Conservation (phyloP, 805 yeast species). For the Clavispora fructus region DNA sequence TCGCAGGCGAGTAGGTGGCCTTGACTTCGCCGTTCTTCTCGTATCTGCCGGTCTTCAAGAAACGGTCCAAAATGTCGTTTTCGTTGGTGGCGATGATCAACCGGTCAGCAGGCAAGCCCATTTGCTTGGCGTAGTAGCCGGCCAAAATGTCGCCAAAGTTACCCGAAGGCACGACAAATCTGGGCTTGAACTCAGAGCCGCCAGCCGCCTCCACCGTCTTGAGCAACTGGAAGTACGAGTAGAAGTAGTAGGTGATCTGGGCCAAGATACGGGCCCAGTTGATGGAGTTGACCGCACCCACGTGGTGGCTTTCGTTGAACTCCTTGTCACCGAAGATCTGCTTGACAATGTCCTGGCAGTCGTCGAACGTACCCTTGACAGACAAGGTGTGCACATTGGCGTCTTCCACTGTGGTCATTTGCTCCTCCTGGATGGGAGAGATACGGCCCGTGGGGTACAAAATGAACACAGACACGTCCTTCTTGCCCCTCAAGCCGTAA, state of each 20-base stretch:
- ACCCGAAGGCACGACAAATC: slow-evolving; percentile 95
- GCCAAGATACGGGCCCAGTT: slow-evolving; percentile 99
- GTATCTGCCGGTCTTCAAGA: slow-evolving; percentile 79
- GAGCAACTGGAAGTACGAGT: slow-evolving; percentile 74
- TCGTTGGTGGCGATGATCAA: slow-evolving; percentile 93
- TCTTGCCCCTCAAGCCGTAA: slow-evolving; percentile 93
- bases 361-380: slow-evolving; percentile 95
- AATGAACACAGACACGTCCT: slow-evolving; percentile 96
- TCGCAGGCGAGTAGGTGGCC: slow-evolving; percentile 93
- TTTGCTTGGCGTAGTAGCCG: slow-evolving; percentile 87
- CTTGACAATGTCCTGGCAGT: slow-evolving; percentile 96
- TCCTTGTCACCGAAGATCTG: slow-evolving; percentile 84
- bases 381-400: slow-evolving; percentile 90
- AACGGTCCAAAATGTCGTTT: slow-evolving; percentile 91
- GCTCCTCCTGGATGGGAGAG: slow-evolving; percentile 96
- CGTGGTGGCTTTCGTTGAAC: slow-evolving; percentile 84
- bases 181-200: slow-evolving; percentile 38
- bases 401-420: slow-evolving; percentile 96
- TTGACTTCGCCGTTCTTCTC: slow-evolving; percentile 73
- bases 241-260: slow-evolving; percentile 94
- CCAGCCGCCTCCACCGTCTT: slow-evolving; percentile 27
- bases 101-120: slow-evolving; percentile 90
- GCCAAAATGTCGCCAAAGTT: slow-evolving; percentile 98
- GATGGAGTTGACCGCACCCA: slow-evolving; percentile 97
- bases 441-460: slow-evolving; percentile 96